These are phyloP conservation scores for Pseudoturritis turrita DNA, from an alignment of 345 rosid species.

Conservation along the genomic window DNA sequence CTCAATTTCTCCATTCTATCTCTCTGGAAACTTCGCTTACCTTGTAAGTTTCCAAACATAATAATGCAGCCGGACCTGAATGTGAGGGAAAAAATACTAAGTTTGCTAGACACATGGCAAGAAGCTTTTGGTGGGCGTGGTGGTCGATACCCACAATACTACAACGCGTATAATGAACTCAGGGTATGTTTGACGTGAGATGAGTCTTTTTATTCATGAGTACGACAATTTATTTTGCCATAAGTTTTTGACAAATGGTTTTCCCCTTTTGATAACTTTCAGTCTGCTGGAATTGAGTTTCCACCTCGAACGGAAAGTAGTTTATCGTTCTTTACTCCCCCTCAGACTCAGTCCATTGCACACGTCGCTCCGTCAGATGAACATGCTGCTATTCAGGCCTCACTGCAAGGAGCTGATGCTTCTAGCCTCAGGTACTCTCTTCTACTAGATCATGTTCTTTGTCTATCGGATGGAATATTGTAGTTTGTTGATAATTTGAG, in stretches of 20 bases:
- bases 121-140: slow-evolving; percentile 73
- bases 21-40: background rate
- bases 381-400: slow-evolving; percentile 83
- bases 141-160: slow-evolving; percentile 79
- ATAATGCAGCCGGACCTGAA: slow-evolving; percentile 73
- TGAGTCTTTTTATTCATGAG: background rate
- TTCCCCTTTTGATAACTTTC: background rate
- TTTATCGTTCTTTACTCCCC: slow-evolving; percentile 84
- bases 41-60: background rate
- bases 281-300: slow-evolving; percentile 87
- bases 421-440: slow-evolving; percentile 69
- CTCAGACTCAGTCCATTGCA: slow-evolving; percentile 63
- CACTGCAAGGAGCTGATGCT: slow-evolving; percentile 74
- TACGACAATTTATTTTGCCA: background rate
- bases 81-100: slow-evolving; percentile 86
- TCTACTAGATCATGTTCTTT: background rate
- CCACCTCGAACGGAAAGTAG: slow-evolving; percentile 77
- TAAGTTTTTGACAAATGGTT: background rate
- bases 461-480: background rate
- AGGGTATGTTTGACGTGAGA: slow-evolving; percentile 42
- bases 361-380: slow-evolving; percentile 52
- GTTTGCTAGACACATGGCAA: slow-evolving; percentile 44
- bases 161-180: slow-evolving; percentile 77
- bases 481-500: background rate
- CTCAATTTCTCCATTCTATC: background rate